A percentile compares a stretch with the other conserved stretches of the same genome.
phyloP scores from a whole-genome alignment of 148 eudicot species.

The Chenopodium suecicum region DNA sequence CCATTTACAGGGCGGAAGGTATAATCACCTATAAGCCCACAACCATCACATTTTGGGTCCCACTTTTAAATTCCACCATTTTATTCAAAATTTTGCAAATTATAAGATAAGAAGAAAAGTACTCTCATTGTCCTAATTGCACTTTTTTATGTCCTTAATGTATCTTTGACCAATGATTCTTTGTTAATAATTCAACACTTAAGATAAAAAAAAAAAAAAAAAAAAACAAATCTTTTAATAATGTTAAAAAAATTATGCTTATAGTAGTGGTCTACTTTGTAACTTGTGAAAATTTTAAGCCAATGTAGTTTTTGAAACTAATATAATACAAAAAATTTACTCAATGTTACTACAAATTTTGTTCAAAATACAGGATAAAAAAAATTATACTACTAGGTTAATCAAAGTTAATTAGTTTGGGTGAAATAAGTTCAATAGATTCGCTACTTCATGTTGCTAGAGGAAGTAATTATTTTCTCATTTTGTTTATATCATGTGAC shows the following conservation, averaged over 20 bases:
- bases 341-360: no score
- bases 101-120: neutral
- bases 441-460: no score
- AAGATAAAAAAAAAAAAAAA: neutral
- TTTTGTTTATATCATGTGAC: no score
- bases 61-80: neutral
- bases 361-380: no score
- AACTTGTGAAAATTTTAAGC: no score
- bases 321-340: no score
- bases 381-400: no score
- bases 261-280: neutral
- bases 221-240: neutral
- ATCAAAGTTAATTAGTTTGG: no score
- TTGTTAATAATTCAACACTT: neutral
- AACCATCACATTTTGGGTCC: neutral
- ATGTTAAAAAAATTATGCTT: neutral
- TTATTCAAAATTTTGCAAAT: conserved; percentile 3
- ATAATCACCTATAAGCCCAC: conserved; percentile 5
- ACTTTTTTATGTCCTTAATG: neutral
- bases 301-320: no score
- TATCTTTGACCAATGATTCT: conserved; percentile 1
- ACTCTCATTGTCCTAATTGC: conserved; percentile 5
- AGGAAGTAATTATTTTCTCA: no score
- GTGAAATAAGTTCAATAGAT: no score
- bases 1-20: neutral